Conservation (phyloP, 306 rosid genomes). For the Cucurbita pepo region DNA sequence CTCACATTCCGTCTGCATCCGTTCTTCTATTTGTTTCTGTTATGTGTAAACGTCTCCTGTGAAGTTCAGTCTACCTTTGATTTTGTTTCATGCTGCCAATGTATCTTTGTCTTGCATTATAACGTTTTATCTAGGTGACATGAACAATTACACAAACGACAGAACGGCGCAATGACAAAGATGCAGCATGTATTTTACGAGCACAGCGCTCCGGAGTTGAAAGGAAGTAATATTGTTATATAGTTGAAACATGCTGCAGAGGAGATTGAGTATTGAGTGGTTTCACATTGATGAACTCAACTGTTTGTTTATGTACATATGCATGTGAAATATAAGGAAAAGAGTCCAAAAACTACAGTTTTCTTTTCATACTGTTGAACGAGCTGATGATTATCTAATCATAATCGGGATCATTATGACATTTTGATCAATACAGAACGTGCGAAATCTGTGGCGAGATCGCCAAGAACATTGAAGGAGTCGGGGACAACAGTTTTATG, state of each 20-base stretch:
- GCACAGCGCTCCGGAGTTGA: no score
- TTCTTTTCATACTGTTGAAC: no score
- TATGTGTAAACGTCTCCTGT: background rate
- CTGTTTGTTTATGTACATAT: background rate
- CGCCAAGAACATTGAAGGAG: no score
- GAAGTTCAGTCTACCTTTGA: background rate
- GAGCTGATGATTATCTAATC: no score
- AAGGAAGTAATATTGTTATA: background rate
- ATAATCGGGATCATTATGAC: no score
- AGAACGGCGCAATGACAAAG: background rate
- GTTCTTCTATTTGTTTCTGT: background rate
- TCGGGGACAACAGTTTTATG: no score
- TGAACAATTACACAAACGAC: background rate
- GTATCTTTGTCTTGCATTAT: background rate
- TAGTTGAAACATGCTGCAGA: background rate
- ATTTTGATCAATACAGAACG: no score
- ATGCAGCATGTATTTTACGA: background rate
- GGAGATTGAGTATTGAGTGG: background rate
- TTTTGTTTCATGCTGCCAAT: background rate
- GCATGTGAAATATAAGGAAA: background rate
- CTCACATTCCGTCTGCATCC: background rate
- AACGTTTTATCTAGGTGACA: background rate
- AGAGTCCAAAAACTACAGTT: background rate
- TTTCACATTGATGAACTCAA: background rate
- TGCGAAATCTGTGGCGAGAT: no score